Percentiles rank a stretch among this genome's conserved stretches.
Evolutionary conservation across 2,329 filamentous ascomycete genomes (phyloP).

Genomic region (Diaporthe ampelina): DNA sequence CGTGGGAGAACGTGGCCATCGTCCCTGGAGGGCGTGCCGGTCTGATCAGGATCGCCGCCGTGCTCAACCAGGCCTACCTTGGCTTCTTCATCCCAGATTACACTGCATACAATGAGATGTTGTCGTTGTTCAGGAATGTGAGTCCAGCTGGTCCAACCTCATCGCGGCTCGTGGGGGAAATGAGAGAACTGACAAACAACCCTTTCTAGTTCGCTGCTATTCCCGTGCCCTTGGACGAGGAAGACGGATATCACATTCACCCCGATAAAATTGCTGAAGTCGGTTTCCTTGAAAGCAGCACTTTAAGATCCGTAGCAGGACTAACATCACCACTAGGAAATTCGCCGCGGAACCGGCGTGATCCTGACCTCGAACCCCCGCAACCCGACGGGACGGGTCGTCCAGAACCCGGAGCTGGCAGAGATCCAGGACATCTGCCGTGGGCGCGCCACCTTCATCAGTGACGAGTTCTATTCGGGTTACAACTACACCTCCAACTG

Average conservation of each 20-base stretch:
- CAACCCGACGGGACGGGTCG: conserved; percentile 92
- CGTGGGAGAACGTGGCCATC: conserved; percentile 97
- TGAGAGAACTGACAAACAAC: conserved; percentile 28
- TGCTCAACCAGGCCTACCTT: conserved; percentile 91
- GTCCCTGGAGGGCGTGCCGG: conserved; percentile 94
- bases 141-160: conserved; percentile 47
- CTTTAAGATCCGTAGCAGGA: too few species aligned
- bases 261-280: conserved; percentile 87
- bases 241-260: conserved; percentile 93
- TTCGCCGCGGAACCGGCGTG: conserved; percentile 86
- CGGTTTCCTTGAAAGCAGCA: too few species aligned
- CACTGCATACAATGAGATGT: conserved; percentile 97
- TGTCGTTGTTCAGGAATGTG: conserved; percentile 92
- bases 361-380: conserved; percentile 96
- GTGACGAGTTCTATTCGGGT: conserved; percentile 96
- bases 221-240: conserved; percentile 85
- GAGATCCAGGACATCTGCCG: conserved; percentile 95
- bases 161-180: conserved; percentile 9
- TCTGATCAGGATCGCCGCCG: conserved; percentile 93
- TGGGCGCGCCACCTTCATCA: conserved; percentile 90
- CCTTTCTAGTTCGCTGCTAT: conserved; percentile 82
- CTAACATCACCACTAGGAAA: conserved; percentile 62
- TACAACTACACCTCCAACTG: conserved; percentile 97
- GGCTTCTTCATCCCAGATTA: conserved; percentile 97
- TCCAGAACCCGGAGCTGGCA: conserved; percentile 85